These are phyloP conservation scores for Gautieria morchelliformis DNA, from an alignment of 768 basidiomycete genomes.

Conservation along the genomic window DNA sequence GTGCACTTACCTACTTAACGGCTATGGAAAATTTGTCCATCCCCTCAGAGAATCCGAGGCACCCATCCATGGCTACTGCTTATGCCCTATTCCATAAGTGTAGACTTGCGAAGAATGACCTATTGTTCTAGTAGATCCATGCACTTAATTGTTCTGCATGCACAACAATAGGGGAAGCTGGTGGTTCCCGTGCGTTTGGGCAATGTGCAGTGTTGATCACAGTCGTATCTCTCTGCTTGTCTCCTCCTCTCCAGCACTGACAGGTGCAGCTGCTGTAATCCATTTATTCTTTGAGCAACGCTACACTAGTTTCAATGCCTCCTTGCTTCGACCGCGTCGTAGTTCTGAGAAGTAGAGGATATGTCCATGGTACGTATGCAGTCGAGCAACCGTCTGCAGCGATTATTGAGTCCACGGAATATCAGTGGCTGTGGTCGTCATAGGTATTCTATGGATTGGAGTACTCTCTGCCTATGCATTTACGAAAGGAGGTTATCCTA, in stretches of 20 bases:
- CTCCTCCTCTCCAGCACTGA: not conserved
- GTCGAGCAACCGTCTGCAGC: not conserved
- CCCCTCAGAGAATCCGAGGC: no score
- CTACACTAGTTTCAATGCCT: not conserved
- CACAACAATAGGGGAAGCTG: not conserved
- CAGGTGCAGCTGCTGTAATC: not conserved
- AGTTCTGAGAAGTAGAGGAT: slow-evolving; percentile 2
- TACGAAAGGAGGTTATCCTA: slow-evolving; percentile 36
- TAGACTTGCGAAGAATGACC: no score
- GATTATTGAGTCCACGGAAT: not conserved
- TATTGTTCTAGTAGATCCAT: no score
- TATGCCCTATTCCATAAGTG: no score
- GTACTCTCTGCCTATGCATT: slow-evolving; percentile 38
- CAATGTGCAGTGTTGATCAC: no score
- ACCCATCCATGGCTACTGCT: no score
- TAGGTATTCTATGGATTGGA: slow-evolving; percentile 40
- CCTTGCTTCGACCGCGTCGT: not conserved
- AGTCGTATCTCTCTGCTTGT: no score
- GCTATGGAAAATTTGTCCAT: no score
- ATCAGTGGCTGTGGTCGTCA: slow-evolving; percentile 12
- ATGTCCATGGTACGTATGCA: not conserved
- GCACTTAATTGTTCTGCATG: not conserved
- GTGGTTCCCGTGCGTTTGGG: no score
- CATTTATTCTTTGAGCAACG: not conserved
- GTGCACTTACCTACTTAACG: no score